Evolutionary conservation across 441 rosid genomes (phyloP).

Genomic region (Bocquillonia castaneifolia): DNA sequence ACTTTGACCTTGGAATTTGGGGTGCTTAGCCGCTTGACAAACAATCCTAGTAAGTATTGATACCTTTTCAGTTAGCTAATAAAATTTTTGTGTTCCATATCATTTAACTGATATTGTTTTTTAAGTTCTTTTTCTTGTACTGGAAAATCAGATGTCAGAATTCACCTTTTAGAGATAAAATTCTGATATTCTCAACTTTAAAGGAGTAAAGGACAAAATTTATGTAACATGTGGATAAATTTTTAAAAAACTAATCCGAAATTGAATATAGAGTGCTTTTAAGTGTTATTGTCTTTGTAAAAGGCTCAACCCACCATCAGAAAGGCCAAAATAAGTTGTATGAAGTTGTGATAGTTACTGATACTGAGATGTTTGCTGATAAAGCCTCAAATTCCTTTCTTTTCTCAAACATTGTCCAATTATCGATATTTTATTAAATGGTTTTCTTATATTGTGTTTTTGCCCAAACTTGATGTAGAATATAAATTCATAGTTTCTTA

Average conservation of each 20-base stretch:
- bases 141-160: not conserved
- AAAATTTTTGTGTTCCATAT: slow-evolving; percentile 1
- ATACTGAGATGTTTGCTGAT: not conserved
- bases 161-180: not conserved
- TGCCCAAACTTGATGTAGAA: not conserved
- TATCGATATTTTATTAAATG: not conserved
- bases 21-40: slow-evolving; percentile 82
- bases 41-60: slow-evolving; percentile 73
- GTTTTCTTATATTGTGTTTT: not conserved
- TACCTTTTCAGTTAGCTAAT: slow-evolving; percentile 10
- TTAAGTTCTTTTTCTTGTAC: not conserved
- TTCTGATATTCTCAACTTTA: too few species aligned
- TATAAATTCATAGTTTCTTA: not conserved
- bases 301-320: not conserved
- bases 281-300: not conserved
- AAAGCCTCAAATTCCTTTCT: not conserved
- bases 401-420: not conserved
- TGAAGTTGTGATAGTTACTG: not conserved
- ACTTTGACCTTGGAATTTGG: slow-evolving; percentile 96
- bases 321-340: not conserved
- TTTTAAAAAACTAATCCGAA: not conserved
- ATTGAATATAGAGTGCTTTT: not conserved
- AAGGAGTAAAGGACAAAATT: not conserved
- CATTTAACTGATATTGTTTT: slow-evolving; percentile 3
- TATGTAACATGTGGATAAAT: not conserved